A percentile compares a stretch with the other conserved stretches of the same genome.
phyloP scores from a whole-genome alignment of 306 rosid genomes.

The Cucurbita ficifolia region DNA sequence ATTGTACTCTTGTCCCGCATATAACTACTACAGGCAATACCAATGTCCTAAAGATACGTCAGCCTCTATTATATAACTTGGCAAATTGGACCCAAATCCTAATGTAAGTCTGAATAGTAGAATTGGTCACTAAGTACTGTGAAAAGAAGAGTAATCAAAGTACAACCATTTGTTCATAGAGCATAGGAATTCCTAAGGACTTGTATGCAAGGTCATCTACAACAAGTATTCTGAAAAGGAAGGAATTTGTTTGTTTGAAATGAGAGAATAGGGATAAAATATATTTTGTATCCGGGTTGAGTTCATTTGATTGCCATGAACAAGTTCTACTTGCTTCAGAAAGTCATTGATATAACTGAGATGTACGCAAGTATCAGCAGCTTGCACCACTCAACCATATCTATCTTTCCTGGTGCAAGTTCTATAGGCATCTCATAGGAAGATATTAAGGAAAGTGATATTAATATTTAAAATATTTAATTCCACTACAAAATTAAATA shows the following conservation, averaged over 20 bases:
- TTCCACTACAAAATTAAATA: constrained; percentile 3
- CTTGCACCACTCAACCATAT: background rate
- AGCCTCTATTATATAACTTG: background rate
- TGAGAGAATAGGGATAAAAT: background rate
- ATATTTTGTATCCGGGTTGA: background rate
- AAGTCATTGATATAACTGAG: background rate
- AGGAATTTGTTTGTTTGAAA: background rate
- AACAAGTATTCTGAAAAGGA: background rate
- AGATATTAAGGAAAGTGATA: background rate
- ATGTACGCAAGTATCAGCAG: background rate
- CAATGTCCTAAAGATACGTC: background rate
- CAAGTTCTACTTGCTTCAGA: background rate
- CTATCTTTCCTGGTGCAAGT: background rate
- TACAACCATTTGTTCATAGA: background rate
- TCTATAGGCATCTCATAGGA: background rate
- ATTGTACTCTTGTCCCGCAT: background rate
- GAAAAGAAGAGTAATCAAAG: background rate
- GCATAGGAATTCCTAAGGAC: background rate
- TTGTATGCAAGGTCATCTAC: background rate
- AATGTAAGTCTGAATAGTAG: background rate
- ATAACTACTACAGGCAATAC: background rate
- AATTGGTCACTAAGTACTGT: background rate
- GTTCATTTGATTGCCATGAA: background rate
- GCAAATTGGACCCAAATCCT: background rate
- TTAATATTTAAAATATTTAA: background rate